Evolutionary conservation across 768 basidiomycete species (phyloP).

Genomic region (Cystofilobasidium bisporidii): DNA sequence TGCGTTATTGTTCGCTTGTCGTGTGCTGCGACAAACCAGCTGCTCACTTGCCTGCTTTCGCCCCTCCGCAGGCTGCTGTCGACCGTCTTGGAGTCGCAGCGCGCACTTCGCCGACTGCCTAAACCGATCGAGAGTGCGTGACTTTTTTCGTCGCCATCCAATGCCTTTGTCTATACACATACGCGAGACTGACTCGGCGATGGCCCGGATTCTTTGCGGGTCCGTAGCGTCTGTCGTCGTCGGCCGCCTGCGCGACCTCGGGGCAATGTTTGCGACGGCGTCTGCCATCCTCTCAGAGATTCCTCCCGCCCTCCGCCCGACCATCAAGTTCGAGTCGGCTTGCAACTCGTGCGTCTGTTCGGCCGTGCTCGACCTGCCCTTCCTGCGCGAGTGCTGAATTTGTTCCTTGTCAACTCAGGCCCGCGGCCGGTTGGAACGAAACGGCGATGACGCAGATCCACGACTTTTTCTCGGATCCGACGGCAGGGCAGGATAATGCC

Average conservation of each 20-base stretch:
- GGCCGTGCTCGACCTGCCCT: neutral
- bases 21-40: too few relatives aligned
- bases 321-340: conserved; percentile 37
- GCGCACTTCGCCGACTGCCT: conserved; percentile 3
- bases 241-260: conserved; percentile 61
- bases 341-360: conserved; percentile 27
- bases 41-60: neutral
- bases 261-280: conserved; percentile 66
- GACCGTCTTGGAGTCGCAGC: conserved; percentile 1
- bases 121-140: neutral
- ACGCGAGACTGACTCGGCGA: too few relatives aligned
- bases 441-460: conserved; percentile 79
- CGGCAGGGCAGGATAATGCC: conserved; percentile 72
- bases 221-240: conserved; percentile 31
- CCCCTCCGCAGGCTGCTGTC: neutral
- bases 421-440: conserved; percentile 57
- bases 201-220: too few relatives aligned
- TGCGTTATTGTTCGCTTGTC: neutral
- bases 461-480: conserved; percentile 84
- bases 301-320: conserved; percentile 65
- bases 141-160: neutral
- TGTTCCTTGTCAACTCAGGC: conserved; percentile 1
- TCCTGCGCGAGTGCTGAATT: neutral
- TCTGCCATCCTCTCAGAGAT: conserved; percentile 62
- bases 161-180: too few relatives aligned